phyloP scores from a whole-genome alignment of 164 flowering plant genomes.

The Berberis vulgaris region DNA sequence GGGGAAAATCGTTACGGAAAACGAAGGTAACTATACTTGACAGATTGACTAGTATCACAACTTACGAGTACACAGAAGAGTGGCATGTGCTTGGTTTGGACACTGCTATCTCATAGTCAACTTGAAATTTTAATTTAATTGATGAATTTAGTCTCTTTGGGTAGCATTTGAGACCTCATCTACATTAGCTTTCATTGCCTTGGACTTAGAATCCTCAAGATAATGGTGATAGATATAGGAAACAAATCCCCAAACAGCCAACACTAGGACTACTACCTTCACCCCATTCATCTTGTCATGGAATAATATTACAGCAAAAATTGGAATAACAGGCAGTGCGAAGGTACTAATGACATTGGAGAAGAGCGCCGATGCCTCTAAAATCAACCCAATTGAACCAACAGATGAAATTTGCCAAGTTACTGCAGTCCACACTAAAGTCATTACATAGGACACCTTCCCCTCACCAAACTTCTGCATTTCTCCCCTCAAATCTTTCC shows the following conservation, averaged over 20 bases:
- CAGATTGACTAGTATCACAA: too few species aligned
- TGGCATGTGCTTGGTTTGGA: too few species aligned
- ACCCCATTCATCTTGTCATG: constrained; percentile 29
- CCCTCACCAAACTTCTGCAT: constrained; percentile 22
- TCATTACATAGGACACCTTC: constrained; percentile 22
- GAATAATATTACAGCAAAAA: constrained; percentile 27
- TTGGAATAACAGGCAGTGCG: constrained; percentile 23
- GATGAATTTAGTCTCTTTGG: too few species aligned
- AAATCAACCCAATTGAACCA: constrained; percentile 24
- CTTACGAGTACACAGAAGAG: too few species aligned
- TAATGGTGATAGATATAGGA: constrained; percentile 29
- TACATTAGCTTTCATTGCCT: constrained; percentile 1
- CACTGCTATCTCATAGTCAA: too few species aligned
- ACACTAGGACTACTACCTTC: constrained; percentile 27
- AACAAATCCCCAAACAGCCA: constrained; percentile 31
- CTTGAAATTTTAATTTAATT: too few species aligned
- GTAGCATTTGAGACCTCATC: not conserved
- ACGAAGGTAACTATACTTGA: too few species aligned
- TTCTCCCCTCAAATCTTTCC: constrained; percentile 24
- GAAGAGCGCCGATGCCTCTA: constrained; percentile 29
- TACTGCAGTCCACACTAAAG: constrained; percentile 23
- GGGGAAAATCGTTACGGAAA: too few species aligned
- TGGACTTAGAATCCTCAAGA: constrained; percentile 19
- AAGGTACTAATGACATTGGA: constrained; percentile 30
- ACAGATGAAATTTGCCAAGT: constrained; percentile 26